These are phyloP conservation scores for Talaromyces trachyspermus DNA, from an alignment of 495 filamentous ascomycete species.

Conservation along the genomic window DNA sequence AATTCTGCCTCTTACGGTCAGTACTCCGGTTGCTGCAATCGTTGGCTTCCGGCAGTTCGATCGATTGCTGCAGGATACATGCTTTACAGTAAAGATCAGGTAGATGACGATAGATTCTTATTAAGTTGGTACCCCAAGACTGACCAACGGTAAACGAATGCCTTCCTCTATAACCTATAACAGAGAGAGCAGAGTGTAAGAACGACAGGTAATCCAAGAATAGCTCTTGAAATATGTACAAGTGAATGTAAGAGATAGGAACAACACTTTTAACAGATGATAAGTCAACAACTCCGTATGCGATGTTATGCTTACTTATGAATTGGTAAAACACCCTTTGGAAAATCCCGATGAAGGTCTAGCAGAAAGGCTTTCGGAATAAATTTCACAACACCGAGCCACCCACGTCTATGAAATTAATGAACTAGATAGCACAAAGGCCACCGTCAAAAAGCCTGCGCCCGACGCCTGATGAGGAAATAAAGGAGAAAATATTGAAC, in stretches of 20 bases:
- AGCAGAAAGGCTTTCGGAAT: background rate
- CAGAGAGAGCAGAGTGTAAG: background rate
- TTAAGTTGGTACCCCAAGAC: background rate
- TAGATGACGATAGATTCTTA: background rate
- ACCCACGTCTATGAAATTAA: constrained; percentile 3
- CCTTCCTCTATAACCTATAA: background rate
- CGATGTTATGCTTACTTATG: background rate
- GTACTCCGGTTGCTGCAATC: too few relatives aligned
- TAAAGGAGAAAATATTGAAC: background rate
- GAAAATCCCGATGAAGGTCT: background rate
- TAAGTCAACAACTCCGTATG: constrained; percentile 4
- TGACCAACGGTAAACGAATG: constrained; percentile 1
- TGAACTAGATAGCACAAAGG: background rate
- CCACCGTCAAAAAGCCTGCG: background rate
- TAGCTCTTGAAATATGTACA: constrained; percentile 5
- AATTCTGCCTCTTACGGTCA: constrained; percentile 1
- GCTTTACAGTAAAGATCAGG: background rate
- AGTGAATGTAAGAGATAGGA: constrained; percentile 4
- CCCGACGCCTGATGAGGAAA: background rate
- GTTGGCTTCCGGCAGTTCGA: too few relatives aligned
- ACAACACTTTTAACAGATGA: background rate
- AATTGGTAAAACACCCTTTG: background rate
- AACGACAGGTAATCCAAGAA: background rate
- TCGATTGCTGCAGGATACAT: background rate
- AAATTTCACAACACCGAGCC: constrained; percentile 1